Evolutionary conservation across 2,329 filamentous ascomycete genomes (phyloP).

Genomic region (Sclerotinia borealis): DNA sequence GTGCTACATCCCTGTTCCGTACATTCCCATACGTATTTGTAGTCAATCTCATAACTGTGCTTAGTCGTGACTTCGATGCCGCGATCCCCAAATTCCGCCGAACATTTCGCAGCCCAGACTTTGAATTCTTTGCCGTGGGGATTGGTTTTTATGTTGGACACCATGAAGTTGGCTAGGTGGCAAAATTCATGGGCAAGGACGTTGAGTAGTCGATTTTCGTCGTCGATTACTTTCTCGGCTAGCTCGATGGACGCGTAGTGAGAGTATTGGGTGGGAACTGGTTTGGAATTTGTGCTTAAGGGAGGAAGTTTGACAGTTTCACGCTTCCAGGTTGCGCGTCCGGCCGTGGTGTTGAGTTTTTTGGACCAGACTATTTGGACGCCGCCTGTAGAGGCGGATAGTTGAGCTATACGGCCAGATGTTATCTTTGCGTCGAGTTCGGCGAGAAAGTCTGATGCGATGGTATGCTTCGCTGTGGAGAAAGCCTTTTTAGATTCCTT

Average conservation of each 20-base stretch:
- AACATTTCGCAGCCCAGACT: constrained; percentile 56
- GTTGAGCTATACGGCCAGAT: constrained; percentile 48
- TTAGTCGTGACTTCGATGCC: constrained; percentile 80
- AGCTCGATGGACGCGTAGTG: constrained; percentile 79
- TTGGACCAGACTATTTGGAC: constrained; percentile 69
- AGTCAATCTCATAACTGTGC: constrained; percentile 84
- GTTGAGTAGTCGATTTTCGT: constrained; percentile 72
- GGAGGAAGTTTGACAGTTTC: constrained; percentile 42
- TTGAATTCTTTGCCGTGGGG: constrained; percentile 86
- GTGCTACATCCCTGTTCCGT: constrained; percentile 50
- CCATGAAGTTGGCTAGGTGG: constrained; percentile 87
- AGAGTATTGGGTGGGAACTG: constrained; percentile 31
- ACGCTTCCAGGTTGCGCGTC: constrained; percentile 65
- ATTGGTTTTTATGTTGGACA: constrained; percentile 65
- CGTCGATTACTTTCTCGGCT: constrained; percentile 79
- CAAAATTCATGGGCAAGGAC: constrained; percentile 97
- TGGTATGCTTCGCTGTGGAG: constrained; percentile 51
- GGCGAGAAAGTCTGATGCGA: constrained; percentile 58
- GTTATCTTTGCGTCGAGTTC: constrained; percentile 66
- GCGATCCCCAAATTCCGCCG: constrained; percentile 49
- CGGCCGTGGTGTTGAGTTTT: constrained; percentile 74
- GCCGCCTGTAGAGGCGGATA: constrained; percentile 61
- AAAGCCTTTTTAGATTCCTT: constrained; percentile 53
- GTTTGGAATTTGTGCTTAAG: constrained; percentile 12
- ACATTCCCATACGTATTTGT: constrained; percentile 87